Evolutionary conservation across 352 stramenopile genomes (phyloP).

Genomic region (Phytophthora kernoviae): DNA sequence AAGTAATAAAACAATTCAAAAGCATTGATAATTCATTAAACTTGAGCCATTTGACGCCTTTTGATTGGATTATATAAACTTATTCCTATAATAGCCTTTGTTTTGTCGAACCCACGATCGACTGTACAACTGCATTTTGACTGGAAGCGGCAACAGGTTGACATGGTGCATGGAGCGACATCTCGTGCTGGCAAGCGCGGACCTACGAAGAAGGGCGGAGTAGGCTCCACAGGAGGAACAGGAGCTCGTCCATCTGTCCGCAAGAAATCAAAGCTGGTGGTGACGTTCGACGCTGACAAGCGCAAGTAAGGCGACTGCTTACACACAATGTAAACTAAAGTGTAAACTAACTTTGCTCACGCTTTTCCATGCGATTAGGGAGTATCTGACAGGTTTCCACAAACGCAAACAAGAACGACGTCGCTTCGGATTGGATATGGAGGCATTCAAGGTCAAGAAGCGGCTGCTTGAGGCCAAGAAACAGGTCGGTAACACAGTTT

Average conservation of each 20-base stretch:
- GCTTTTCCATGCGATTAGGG: constrained; percentile 31
- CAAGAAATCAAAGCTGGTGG: constrained; percentile 88
- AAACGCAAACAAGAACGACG: constrained; percentile 89
- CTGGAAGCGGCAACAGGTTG: constrained; percentile 18
- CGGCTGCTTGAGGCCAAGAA: constrained; percentile 78
- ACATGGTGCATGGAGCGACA: constrained; percentile 19
- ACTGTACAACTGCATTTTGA: constrained; percentile 9
- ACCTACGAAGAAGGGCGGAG: constrained; percentile 20
- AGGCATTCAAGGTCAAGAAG: constrained; percentile 91
- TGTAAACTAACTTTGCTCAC: background rate
- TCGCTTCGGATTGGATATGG: constrained; percentile 88
- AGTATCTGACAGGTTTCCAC: constrained; percentile 88
- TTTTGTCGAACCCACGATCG: too few relatives aligned
- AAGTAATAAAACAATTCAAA: background rate
- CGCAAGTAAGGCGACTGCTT: constrained; percentile 56
- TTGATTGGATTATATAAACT: background rate
- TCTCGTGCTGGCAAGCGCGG: constrained; percentile 40
- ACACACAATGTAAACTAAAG: constrained; percentile 2
- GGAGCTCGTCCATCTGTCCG: constrained; percentile 46
- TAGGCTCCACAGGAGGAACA: constrained; percentile 27
- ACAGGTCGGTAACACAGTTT: constrained; percentile 35
- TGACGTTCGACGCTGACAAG: constrained; percentile 89
- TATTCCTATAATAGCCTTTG: background rate
- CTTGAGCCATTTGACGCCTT: too few relatives aligned
- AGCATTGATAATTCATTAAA: too few relatives aligned